phyloP scores from a whole-genome alignment of 2,329 filamentous ascomycete genomes.

The Rhinocladiella similis region DNA sequence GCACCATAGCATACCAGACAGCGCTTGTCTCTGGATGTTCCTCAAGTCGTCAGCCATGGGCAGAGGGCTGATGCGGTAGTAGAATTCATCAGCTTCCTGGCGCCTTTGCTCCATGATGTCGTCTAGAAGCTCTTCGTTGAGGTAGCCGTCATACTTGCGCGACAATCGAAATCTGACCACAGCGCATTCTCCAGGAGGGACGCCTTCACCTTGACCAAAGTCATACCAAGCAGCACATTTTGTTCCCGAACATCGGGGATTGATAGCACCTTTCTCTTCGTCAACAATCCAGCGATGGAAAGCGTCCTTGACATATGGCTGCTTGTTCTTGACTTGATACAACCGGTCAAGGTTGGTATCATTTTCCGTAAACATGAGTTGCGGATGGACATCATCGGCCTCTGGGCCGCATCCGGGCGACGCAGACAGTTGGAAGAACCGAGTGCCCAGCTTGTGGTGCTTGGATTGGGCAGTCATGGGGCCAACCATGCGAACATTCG shows the following conservation, averaged over 20 bases:
- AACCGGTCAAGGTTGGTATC: conserved; percentile 82
- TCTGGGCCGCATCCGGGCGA: conserved; percentile 80
- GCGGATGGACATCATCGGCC: conserved; percentile 79
- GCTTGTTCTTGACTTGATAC: conserved; percentile 75
- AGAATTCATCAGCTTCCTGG: conserved; percentile 95
- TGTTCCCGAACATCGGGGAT: conserved; percentile 76
- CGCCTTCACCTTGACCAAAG: conserved; percentile 86
- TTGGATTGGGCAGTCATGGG: conserved; percentile 72
- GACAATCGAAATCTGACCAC: conserved; percentile 92
- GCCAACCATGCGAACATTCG: conserved; percentile 67
- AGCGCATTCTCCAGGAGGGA: conserved; percentile 86
- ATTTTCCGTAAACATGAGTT: conserved; percentile 91
- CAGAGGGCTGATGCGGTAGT: conserved; percentile 86
- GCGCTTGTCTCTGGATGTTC: conserved; percentile 92
- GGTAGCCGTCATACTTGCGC: conserved; percentile 69
- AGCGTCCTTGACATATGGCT: conserved; percentile 88
- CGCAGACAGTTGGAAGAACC: conserved; percentile 81
- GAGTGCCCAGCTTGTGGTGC: conserved; percentile 77
- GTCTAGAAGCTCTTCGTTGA: conserved; percentile 92
- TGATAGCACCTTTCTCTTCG: conserved; percentile 75
- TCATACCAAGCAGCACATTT: conserved; percentile 90
- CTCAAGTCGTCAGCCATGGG: conserved; percentile 91
- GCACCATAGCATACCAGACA: conserved; percentile 97
- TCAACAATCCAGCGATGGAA: conserved; percentile 88
- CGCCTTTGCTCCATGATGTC: conserved; percentile 82